Percentiles rank a stretch among this genome's conserved stretches.
These are phyloP conservation scores for Pelargonium cotyledonis DNA, from an alignment of 441 rosid species.

Conservation along the genomic window DNA sequence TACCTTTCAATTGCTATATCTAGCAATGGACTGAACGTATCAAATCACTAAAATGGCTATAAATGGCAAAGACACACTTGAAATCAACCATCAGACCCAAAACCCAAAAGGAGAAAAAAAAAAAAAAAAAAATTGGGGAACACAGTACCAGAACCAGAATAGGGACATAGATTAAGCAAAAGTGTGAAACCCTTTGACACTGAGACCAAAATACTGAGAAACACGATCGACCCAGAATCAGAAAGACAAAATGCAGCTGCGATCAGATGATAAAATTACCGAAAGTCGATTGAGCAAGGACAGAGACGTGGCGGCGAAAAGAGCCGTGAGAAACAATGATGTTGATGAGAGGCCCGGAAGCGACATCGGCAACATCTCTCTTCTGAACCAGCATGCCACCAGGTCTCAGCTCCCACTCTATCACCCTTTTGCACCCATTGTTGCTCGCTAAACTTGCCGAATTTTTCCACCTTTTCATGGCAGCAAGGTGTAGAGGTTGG, in stretches of 20 bases:
- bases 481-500: background rate
- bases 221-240: slow-evolving; percentile 3
- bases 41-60: background rate
- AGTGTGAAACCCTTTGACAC: no score
- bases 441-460: slow-evolving; percentile 21
- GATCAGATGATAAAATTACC: slow-evolving; percentile 23
- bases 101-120: background rate
- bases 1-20: no score
- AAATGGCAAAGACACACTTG: slow-evolving; percentile 3
- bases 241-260: background rate
- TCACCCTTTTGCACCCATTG: slow-evolving; percentile 23
- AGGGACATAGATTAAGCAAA: no score
- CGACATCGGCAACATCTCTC: slow-evolving; percentile 30
- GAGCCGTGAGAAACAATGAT: slow-evolving; percentile 42
- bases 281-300: slow-evolving; percentile 45
- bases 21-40: background rate
- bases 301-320: slow-evolving; percentile 33
- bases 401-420: slow-evolving; percentile 47
- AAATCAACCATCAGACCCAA: slow-evolving; percentile 6
- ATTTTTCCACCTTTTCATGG: slow-evolving; percentile 28
- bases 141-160: no score
- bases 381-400: slow-evolving; percentile 55
- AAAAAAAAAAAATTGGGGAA: no score
- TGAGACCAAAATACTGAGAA: no score
- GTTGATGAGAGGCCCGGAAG: slow-evolving; percentile 37